These are phyloP conservation scores for Penicillium corylophilum DNA, from an alignment of 2,329 filamentous ascomycete species.

Conservation along the genomic window DNA sequence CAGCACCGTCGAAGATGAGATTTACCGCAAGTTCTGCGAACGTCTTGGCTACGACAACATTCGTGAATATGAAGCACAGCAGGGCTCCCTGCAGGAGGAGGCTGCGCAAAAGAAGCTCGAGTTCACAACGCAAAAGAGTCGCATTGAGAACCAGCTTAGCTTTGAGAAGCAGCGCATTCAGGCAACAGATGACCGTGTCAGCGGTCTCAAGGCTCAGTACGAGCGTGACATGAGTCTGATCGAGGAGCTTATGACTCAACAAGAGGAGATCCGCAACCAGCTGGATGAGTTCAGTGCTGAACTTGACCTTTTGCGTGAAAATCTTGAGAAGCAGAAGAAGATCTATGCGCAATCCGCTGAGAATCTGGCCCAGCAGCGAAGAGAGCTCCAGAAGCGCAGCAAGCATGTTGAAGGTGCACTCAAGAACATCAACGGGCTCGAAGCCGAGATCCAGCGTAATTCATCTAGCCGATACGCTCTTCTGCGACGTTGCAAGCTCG, in stretches of 20 bases:
- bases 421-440: conserved; percentile 74
- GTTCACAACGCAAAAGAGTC: conserved; percentile 74
- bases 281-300: conserved; percentile 73
- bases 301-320: conserved; percentile 71
- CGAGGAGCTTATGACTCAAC: conserved; percentile 67
- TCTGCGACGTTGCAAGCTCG: conserved; percentile 85
- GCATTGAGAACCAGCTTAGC: conserved; percentile 59
- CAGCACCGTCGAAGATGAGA: conserved; percentile 77
- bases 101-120: conserved; percentile 81
- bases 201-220: conserved; percentile 64
- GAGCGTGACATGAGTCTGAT: conserved; percentile 68
- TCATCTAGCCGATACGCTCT: conserved; percentile 80
- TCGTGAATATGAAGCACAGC: conserved; percentile 88
- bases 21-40: conserved; percentile 83
- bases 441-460: conserved; percentile 82
- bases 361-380: conserved; percentile 73
- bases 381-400: conserved; percentile 77
- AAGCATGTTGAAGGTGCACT: conserved; percentile 76
- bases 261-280: conserved; percentile 69
- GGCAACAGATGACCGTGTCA: conserved; percentile 67
- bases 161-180: conserved; percentile 71
- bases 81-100: conserved; percentile 89
- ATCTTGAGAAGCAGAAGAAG: conserved; percentile 66
- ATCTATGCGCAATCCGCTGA: conserved; percentile 69
- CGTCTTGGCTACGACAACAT: conserved; percentile 85